phyloP scores from a whole-genome alignment of 345 rosid genomes.

The Sisymbrium irio region DNA sequence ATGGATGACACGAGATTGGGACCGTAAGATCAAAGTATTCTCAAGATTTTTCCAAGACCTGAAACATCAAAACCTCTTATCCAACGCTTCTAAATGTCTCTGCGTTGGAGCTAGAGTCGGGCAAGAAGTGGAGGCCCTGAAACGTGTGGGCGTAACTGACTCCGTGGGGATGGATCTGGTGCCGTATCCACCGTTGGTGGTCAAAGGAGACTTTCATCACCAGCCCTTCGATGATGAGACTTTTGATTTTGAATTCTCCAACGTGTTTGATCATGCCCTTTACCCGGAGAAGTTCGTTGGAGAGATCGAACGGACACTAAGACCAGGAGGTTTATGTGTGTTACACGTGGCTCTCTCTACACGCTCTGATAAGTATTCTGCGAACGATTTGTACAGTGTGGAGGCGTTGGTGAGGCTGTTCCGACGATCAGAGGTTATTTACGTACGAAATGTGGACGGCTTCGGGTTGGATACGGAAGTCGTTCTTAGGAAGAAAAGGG shows the following conservation, averaged over 20 bases:
- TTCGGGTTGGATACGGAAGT: conserved; percentile 89
- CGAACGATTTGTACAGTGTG: conserved; percentile 67
- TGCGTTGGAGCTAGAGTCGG: conserved; percentile 84
- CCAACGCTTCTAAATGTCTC: conserved; percentile 55
- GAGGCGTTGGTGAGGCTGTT: conserved; percentile 55
- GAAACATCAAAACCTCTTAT: conserved; percentile 41
- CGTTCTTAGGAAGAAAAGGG: conserved; percentile 51
- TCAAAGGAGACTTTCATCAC: conserved; percentile 72
- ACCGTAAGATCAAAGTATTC: conserved; percentile 71
- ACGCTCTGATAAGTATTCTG: conserved; percentile 77
- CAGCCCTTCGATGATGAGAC: conserved; percentile 71
- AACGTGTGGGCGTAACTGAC: conserved; percentile 55
- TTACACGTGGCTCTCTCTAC: conserved; percentile 67
- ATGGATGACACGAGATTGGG: conserved; percentile 92
- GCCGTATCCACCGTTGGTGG: conserved; percentile 71
- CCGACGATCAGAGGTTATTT: conserved; percentile 53
- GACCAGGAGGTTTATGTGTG: conserved; percentile 61
- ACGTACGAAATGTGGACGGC: conserved; percentile 64
- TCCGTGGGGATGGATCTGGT: conserved; percentile 85
- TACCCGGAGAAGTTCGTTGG: conserved; percentile 65
- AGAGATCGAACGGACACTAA: conserved; percentile 86
- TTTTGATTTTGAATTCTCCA: conserved; percentile 85
- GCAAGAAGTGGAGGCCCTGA: conserved; percentile 79
- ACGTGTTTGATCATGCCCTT: conserved; percentile 93
- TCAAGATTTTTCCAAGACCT: conserved; percentile 51